phyloP scores from a whole-genome alignment of 306 rosid species.

The Styphnolobium japonicum region DNA sequence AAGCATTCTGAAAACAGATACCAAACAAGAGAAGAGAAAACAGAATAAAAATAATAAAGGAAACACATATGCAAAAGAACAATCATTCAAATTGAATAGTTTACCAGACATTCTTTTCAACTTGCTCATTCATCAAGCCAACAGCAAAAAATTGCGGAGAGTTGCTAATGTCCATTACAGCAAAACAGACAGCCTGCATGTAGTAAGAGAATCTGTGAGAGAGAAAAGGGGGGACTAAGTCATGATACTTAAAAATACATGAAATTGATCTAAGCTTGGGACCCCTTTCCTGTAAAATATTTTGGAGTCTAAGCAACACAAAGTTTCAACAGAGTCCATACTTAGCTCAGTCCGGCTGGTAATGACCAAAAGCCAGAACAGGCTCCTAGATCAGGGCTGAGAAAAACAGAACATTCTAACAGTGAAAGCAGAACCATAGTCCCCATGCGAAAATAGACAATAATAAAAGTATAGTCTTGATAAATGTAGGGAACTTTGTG shows the following conservation, averaged over 20 bases:
- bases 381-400: conserved; percentile 1
- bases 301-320: conserved; percentile 13
- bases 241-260: conserved; percentile 1
- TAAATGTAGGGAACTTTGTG: neutral
- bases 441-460: conserved; percentile 3
- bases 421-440: conserved; percentile 10
- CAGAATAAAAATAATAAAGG: neutral
- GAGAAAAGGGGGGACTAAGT: neutral
- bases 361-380: conserved; percentile 13
- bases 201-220: conserved; percentile 11
- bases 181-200: conserved; percentile 73
- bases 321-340: conserved; percentile 8
- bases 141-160: conserved; percentile 43
- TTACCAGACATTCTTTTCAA: conserved; percentile 71
- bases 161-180: conserved; percentile 54
- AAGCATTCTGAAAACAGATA: conserved; percentile 5
- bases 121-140: conserved; percentile 41
- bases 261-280: conserved; percentile 2
- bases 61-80: conserved; percentile 3
- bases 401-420: conserved; percentile 12
- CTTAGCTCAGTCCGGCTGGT: neutral
- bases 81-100: conserved; percentile 11
- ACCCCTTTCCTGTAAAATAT: conserved; percentile 9
- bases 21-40: neutral
- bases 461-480: neutral